Base-by-base conservation (phyloP, 169 alveolate genomes). In the Eimeria nieschulzi region DNA sequence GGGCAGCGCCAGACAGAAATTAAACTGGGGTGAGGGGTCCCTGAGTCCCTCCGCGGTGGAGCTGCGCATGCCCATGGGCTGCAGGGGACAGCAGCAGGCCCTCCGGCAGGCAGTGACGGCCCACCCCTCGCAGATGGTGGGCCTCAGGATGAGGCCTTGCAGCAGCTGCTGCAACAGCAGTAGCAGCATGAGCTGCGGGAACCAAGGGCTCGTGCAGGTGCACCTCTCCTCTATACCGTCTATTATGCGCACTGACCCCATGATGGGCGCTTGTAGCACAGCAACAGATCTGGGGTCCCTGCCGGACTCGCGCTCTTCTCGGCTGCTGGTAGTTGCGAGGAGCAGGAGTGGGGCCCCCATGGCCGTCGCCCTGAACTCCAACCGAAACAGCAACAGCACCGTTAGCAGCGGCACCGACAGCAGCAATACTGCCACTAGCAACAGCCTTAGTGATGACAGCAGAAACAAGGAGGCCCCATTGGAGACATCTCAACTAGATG, bases 61-160 rank as follows among this genome's bases (percentile, higher is more conserved):
- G n/a, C 63, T 12, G 61, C 83, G 46, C 26, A 17, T 23, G 63
- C 61, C 83, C 63, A 7, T 23, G 83, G 9, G 83, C 33, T 72
- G 83, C 25, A 33, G 83, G 61, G 83, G 63, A 39, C 83, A 72
- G 83, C 85, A 76, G 85, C 85, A 54, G 51, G 13, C 9, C 51
- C 39, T n/a, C 23, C 51, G 85, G 46, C 17, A 17, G 15, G 70
- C 54, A 19, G 71, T 55, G 23, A 68, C 85, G 54, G 68, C 70
- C 0, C 85, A 54, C 9, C 63, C 83, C 9, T 53, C 85, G 13
- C 85, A 76, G 39, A 21, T 59, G 26, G 51, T 53, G 51, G 70
- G 85, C 13, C 70, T 76, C 10, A 0, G 39, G 19, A 1, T 53
- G 70, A 8, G 70, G 25, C 71, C 85, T 12, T 33, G 46, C 3